Evolutionary conservation across 768 basidiomycete species (phyloP).

Genomic region (Leccinum disarticulatum): DNA sequence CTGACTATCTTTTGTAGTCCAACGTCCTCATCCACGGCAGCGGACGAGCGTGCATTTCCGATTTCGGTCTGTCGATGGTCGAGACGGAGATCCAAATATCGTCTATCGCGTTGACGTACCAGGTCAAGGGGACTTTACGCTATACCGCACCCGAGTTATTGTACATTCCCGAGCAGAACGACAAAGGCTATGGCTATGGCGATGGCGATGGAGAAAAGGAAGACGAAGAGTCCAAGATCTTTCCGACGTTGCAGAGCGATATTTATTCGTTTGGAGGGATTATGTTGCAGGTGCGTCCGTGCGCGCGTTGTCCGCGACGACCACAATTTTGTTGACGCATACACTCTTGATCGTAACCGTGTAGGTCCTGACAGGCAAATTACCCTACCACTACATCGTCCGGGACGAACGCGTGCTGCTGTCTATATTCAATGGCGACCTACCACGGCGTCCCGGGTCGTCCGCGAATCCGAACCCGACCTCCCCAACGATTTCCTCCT

Average conservation of each 20-base stretch:
- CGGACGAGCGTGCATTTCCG: conserved; percentile 42
- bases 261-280: conserved; percentile 34
- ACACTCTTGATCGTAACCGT: neutral
- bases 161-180: neutral
- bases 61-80: conserved; percentile 48
- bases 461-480: neutral
- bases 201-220: neutral
- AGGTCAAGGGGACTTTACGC: conserved; percentile 40
- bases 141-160: conserved; percentile 50
- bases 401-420: conserved; percentile 23
- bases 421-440: conserved; percentile 12
- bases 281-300: conserved; percentile 24
- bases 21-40: conserved; percentile 47
- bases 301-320: neutral
- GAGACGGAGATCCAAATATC: conserved; percentile 34
- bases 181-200: neutral
- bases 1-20: conserved; percentile 23
- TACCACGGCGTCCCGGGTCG: conserved; percentile 14
- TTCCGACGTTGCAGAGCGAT: conserved; percentile 35
- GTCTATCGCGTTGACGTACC: conserved; percentile 33
- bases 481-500: neutral
- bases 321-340: neutral
- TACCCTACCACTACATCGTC: conserved; percentile 22
- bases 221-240: neutral
- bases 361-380: conserved; percentile 24